Base-by-base conservation (phyloP, 441 rosid genomes). In the Sinapis alba region DNA sequence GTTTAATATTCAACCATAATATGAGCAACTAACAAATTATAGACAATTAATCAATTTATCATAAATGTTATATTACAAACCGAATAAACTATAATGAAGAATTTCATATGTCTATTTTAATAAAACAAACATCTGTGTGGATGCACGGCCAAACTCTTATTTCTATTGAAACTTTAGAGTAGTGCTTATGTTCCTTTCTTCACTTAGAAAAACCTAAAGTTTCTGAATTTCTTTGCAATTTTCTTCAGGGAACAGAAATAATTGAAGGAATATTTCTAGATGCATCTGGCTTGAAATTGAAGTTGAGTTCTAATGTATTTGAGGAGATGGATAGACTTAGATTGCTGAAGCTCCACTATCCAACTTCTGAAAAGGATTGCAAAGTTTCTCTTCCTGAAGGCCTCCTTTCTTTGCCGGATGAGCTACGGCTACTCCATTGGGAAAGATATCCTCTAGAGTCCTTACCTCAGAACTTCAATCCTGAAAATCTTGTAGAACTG, bases 341-440 rank as follows among this genome's bases (percentile, higher is more conserved):
- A 75, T 57, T 83, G 16, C 80, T 80, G 7, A 57, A 72, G 36
- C 0, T 76, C 34, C 1, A 32, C 15, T 43, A 60, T 41, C 16
- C 5, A 13, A 60, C 13, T 19, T 58, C 19, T 58, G 8, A 6
- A 2, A 15, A 26, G 16, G 0, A 27, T 6, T 8, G 8, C 7
- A 66, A 50, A 10, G 2, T 68, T 0, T 1, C 7, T n/a, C 30
- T 79, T 15, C 56, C 62, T 7, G 41, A 67, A 26, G 70, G 74
- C 4, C 68, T 74, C 0, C 0, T 43, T n/a, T 62, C 34, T 23
- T 63, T 78, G 58, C 62, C 83, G 0, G 68, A 68, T 27, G 79
- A 83, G 50, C 50, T 85, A 36, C 26, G 86, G 4, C 32, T 75
- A 50, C 77, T 83, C 0, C 60, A n/a, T 1, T 85, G 88, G 85